A percentile compares a stretch with the other conserved stretches of the same genome.
These are phyloP conservation scores for Pestalotiopsis sp. DNA, from an alignment of 2,329 filamentous ascomycete genomes.

Conservation along the genomic window DNA sequence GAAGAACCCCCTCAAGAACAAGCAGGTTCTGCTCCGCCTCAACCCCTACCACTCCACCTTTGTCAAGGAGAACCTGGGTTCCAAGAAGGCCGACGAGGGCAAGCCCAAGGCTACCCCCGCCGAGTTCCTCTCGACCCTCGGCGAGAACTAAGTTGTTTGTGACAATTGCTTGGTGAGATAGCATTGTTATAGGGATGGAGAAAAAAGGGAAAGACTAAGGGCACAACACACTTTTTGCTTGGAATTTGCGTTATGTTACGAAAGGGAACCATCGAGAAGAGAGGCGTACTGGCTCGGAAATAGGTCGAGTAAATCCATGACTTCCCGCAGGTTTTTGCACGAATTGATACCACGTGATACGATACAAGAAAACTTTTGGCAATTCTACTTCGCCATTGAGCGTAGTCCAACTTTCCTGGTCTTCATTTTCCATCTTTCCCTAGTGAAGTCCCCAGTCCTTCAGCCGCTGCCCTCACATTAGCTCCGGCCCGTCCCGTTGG, in stretches of 20 bases:
- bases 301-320: conserved; percentile 33
- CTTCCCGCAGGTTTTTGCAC: conserved; percentile 5
- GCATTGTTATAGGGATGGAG: conserved; percentile 26
- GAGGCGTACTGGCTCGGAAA: conserved; percentile 35
- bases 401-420: not conserved
- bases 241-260: conserved; percentile 17
- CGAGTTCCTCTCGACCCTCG: conserved; percentile 30
- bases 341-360: conserved; percentile 10
- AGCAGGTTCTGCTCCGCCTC: conserved; percentile 96
- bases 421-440: not conserved
- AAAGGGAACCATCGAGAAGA: conserved; percentile 23
- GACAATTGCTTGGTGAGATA: conserved; percentile 35
- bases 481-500: not conserved
- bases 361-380: not conserved
- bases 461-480: not conserved
- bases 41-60: conserved; percentile 97
- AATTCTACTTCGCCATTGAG: not conserved
- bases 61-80: conserved; percentile 81
- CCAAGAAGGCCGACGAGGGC: conserved; percentile 63
- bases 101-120: conserved; percentile 54
- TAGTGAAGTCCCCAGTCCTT: not conserved
- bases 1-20: conserved; percentile 99
- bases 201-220: conserved; percentile 7
- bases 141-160: conserved; percentile 31
- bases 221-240: conserved; percentile 16